phyloP scores from a whole-genome alignment of 148 eudicot species.

The Silene conica region DNA sequence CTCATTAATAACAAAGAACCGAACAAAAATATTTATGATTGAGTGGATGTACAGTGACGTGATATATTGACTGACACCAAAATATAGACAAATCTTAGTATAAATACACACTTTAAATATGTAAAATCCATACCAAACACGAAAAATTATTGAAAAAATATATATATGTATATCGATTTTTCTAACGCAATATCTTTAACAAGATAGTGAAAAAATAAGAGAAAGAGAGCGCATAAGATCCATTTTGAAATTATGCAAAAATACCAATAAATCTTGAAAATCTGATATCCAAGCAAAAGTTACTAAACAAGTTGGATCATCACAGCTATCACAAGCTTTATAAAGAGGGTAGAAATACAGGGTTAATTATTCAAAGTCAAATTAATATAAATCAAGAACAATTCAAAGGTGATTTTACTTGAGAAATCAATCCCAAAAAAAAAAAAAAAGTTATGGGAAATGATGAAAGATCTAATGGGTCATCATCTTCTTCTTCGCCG shows the following conservation, averaged over 20 bases:
- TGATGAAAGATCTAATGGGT: conserved; percentile 15
- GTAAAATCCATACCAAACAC: neutral
- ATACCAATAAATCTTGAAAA: conserved; percentile 28
- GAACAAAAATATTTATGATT: neutral
- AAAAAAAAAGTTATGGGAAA: neutral
- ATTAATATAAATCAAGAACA: neutral
- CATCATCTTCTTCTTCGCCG: conserved; percentile 16
- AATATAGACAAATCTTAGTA: neutral
- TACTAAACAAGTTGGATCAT: conserved; percentile 17
- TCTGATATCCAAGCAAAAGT: conserved; percentile 25
- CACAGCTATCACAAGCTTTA: conserved; percentile 9
- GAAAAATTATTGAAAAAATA: neutral
- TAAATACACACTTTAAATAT: neutral
- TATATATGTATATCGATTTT: neutral
- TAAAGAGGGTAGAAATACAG: conserved; percentile 8
- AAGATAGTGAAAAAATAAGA: neutral
- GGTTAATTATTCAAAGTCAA: neutral
- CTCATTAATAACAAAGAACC: too few relatives aligned
- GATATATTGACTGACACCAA: neutral
- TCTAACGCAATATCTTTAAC: neutral
- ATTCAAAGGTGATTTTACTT: too few relatives aligned
- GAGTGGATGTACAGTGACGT: neutral
- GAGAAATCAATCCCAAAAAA: neutral
- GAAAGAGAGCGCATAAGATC: conserved; percentile 5
- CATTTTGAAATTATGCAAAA: conserved; percentile 6